phyloP scores from a whole-genome alignment of 768 basidiomycete species.

The Auricularia heimuer region DNA sequence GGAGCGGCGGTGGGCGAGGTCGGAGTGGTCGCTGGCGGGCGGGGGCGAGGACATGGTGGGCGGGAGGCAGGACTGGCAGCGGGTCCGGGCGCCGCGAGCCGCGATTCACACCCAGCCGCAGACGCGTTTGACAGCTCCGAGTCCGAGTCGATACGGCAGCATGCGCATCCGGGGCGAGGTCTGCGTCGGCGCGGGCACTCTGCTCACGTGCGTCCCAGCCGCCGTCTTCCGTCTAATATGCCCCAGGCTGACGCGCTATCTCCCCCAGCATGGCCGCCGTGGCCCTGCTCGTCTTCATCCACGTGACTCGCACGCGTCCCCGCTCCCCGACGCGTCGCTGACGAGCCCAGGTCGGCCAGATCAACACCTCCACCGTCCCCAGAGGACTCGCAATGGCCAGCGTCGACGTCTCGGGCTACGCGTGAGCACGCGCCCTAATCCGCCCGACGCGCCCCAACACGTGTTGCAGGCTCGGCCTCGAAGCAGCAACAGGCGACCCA shows the following conservation, averaged over 20 bases:
- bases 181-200: constrained; percentile 60
- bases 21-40: background rate
- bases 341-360: constrained; percentile 63
- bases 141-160: background rate
- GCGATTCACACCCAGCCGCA: too few species aligned
- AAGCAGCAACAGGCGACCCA: constrained; percentile 42
- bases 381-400: constrained; percentile 64
- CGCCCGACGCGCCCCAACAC: constrained; percentile 21
- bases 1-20: background rate
- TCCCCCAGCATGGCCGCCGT: constrained; percentile 36
- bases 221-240: background rate
- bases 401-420: constrained; percentile 62
- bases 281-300: constrained; percentile 66
- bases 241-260: constrained; percentile 4
- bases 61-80: background rate
- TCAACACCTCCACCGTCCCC: constrained; percentile 64
- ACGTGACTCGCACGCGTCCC: constrained; percentile 34
- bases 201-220: constrained; percentile 49
- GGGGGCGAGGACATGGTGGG: background rate
- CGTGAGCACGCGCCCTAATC: constrained; percentile 32
- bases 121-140: background rate
- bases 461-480: constrained; percentile 21
- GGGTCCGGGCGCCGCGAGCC: background rate
- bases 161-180: constrained; percentile 59
- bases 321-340: constrained; percentile 10